Base-by-base conservation (phyloP, 768 basidiomycete genomes). In the Suillus bovinus region DNA sequence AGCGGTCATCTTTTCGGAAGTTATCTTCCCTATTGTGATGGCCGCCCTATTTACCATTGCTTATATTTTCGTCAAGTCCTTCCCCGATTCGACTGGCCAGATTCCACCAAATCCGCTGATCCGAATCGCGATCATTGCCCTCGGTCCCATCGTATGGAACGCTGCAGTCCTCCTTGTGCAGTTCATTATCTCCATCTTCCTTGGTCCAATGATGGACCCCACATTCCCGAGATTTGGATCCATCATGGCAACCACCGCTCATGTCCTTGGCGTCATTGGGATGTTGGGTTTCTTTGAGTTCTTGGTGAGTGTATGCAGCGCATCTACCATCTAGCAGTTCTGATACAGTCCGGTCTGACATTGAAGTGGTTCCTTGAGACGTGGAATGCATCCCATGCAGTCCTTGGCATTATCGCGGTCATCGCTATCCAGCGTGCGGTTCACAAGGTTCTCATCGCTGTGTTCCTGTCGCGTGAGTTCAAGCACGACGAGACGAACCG, bases 401-500 rank as follows among this genome's bases (percentile, higher is more conserved):
- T 98, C 17, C 84, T 99, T 50, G 97, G 96, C 31, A 82, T 97
- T 57, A 93, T 99, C 68, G 84, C 94, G 9, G 90, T 94, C 63
- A 91, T 98, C 63, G 86, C 88, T 61, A 92, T 99, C 61, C 95
- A 99, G 72, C 87, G 97, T 57, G 91, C 91, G 20, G 78, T 98
- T 63, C 89, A 96, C 85, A 99, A 99, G 82, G 82, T 94, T 63
- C 80, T 97, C 61, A 99, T 99, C 70, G 82, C 96, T 0, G 90
- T 96, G 64, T 94, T 96, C 85, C 80, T 99, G 41, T 91, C 95
- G 44, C 90, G 97, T 65, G 97, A 99, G 77, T 97, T 97, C 85
- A 99, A 99, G 80, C 95, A 99, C 73, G 97, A 99, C 73, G 96
- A 99, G 77, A 96, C 94, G 39, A 99, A 99, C 78, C 84, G 94